Evolutionary conservation across 345 rosid genomes (phyloP), one percentile per base, ranked within the genome.

Genomic region (Turnera subulata): DNA sequence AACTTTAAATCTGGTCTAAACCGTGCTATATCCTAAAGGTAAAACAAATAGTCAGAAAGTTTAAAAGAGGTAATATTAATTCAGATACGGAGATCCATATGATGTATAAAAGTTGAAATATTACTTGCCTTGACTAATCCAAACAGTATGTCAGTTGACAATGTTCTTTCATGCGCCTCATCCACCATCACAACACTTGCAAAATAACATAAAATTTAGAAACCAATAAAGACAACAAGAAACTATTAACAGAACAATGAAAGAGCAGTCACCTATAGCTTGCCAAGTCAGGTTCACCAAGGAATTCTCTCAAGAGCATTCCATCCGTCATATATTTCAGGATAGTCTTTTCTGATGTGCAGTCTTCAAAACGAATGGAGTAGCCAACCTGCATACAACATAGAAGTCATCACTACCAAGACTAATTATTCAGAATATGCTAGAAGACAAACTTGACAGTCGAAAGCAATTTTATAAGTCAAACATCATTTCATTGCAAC

Each of bases 111-210:
- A 24, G 33, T 11, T 24, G 16, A 42, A 20, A 29, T 25, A 6
- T n/a, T n/a, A 59, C 88, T 74, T 79, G 75, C 96, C 96, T 89
- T 93, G 23, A 93, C 91, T 65, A 93, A 71, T 61, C 99, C 99
- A 49, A 93, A 93, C 32, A 93, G 80, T 59, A 93, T 89, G 73
- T 93, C 99, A 9, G 99, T 93, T 22, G 99, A 93, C 64, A 93
- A 70, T 24, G 99, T 93, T 77, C 99, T 93, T 80, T 93, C 99
- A 73, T 93, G 99, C 2, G 99, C 97, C 81, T 93, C 97, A 55
- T 93, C 99, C 70, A 93, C 97, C 88, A 93, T 89, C 63, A 89
- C 76, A 26, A 93, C 91, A 64, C 97, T 29, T 91, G 45, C 45
- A 40, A 40, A 40, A 22, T 20, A 48, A 22, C 11, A 48, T 16